phyloP scores from a whole-genome alignment of 1,284 basidiomycete species.

The Trichosporon coremiiforme region DNA sequence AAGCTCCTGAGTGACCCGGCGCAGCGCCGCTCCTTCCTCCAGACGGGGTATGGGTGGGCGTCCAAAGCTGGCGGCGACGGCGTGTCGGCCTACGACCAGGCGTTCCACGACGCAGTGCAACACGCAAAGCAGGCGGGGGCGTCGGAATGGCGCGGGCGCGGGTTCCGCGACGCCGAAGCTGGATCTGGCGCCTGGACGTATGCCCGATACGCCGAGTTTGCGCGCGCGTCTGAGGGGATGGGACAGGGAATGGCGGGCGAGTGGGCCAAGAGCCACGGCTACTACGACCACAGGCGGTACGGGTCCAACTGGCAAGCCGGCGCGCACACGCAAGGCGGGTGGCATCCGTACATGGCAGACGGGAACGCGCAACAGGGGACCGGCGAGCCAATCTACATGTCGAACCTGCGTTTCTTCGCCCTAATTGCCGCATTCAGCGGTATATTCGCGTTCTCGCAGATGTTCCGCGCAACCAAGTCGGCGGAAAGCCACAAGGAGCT shows the following conservation, averaged over 20 bases:
- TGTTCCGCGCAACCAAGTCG: constrained; percentile 32
- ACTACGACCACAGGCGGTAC: constrained; percentile 38
- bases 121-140: constrained; percentile 40
- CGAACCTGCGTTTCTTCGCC: constrained; percentile 26
- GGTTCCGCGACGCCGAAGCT: constrained; percentile 41
- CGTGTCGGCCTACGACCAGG: constrained; percentile 31
- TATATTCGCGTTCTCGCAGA: constrained; percentile 19
- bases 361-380: constrained; percentile 20
- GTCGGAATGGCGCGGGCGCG: constrained; percentile 36
- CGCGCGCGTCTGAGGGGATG: constrained; percentile 33
- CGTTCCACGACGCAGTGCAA: constrained; percentile 41
- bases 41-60: constrained; percentile 52
- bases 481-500: constrained; percentile 38
- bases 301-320: constrained; percentile 26
- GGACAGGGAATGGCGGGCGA: constrained; percentile 27
- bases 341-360: constrained; percentile 25
- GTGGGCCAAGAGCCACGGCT: constrained; percentile 32
- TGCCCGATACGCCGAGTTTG: constrained; percentile 17
- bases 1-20: constrained; percentile 47
- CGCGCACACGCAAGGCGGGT: constrained; percentile 22
- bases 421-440: constrained; percentile 26
- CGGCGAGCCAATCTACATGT: constrained; percentile 31
- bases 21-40: constrained; percentile 43
- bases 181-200: constrained; percentile 38
- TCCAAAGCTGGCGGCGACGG: background rate